Evolutionary conservation across 164 flowering plant species (phyloP), one percentile per base, ranked within the genome.

Genomic region (Magnolia officinalis): DNA sequence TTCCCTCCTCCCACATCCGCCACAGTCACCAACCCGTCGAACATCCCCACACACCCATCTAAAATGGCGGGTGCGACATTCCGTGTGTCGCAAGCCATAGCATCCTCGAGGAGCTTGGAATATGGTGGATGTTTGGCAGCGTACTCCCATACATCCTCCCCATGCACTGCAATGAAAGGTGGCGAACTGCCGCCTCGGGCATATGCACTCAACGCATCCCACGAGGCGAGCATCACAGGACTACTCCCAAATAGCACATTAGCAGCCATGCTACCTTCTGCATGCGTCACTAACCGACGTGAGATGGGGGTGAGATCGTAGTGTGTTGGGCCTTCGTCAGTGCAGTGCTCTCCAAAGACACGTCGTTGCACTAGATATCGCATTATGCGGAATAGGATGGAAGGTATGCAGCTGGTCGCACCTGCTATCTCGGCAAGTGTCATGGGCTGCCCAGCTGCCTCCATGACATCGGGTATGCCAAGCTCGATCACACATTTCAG

Each of bases 401-500:
- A 19, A 0, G 85, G 82, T 1, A 78, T 31, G 69, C 89, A 88
- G 2, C 77, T 66, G 18, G 88, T 79, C 4, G 84, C 49, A 8
- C 87, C 63, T 1, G 89, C 78, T 1, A 91, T 83, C 45, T 85
- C 82, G 7, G 81, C 14, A 18, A 90, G 80, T 0, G 92, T 77
- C 77, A 90, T 76, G 55, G 90, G 84, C 18, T 63, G 49, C 0
- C 77, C 81, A 6, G 81, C 81, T 45, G 45, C 77, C 19, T 86
- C 88, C n/a, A 91, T 20, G 61, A 59, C 81, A 10, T 91, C 93
- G 3, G 91, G 79, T 31, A 91, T 83, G 4, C 87, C 85, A 0
- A 91, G 87, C 77, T 90, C 90, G 9, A 90, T 84, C 73, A 89
- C 92, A 37, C 96, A 91, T 75, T 86, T 90, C 31, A 86, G 83